Evolutionary conservation across 2,329 filamentous ascomycete genomes (phyloP), one percentile per base, ranked within the genome.

Genomic region (Westerdykella aurantiaca): DNA sequence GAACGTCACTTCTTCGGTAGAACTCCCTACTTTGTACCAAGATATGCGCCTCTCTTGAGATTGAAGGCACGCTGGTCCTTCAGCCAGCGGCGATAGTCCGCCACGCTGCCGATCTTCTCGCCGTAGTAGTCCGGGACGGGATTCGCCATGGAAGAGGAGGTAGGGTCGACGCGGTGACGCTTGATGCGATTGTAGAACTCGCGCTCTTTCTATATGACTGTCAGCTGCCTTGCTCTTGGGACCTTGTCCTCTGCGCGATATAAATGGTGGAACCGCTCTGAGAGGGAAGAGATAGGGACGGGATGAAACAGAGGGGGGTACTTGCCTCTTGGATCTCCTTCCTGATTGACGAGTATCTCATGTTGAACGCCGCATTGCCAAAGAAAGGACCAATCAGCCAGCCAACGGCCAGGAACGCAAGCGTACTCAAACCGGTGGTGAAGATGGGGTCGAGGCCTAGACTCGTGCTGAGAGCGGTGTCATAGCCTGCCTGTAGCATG

Each of bases 41-140:
- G 67, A 82, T 81, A 58, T 72, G 80, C 53, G 73, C 80, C 66
- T 81, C 83, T 80, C 75, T 89, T 89, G 45, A 73, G 57, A 73
- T 95, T 95, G 73, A 95, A 98, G 9, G 90, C 91, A 50, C 91
- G 79, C 75, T 97, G 93, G 64, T 98, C 93, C 76, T 95, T 97
- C 61, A 98, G 72, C 93, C 93, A 98, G 67, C 88, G 84, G 60
- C 93, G 77, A 69, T 97, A 98, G 38, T 88, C 90, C 42, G 83
- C 78, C 17, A 97, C 88, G 59, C 89, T 95, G 41, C 86, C 87
- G 58, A 98, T 95, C 78, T 96, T 97, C 74, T 98, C 93, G 58
- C 93, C 93, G 62, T 98, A 98, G 71, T 95, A 98, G 67, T 98
- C 93, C 35, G 91, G 90, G 1, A 95, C 87, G 14, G 93, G 93